These are phyloP conservation scores for Tolypocladium ophioglossoides DNA, from an alignment of 2,329 filamentous ascomycete species.

Conservation along the genomic window DNA sequence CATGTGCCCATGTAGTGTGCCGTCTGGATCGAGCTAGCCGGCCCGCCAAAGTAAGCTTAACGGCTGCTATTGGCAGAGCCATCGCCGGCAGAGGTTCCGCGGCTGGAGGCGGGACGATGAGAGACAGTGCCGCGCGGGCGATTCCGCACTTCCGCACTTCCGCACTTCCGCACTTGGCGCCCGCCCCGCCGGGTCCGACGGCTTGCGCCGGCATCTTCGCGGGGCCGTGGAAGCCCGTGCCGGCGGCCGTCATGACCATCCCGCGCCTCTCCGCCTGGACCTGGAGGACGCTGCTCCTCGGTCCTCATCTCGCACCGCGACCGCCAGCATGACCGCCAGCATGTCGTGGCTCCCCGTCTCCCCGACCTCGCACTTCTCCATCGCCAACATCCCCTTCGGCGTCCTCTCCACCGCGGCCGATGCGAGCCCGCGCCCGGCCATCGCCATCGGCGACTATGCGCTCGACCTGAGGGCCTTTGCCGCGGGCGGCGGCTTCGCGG, in stretches of 20 bases:
- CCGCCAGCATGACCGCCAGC: too few species aligned
- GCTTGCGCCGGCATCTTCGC: constrained; percentile 1
- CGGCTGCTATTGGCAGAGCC: too few species aligned
- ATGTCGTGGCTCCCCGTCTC: constrained; percentile 17
- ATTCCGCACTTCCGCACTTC: constrained; percentile 1
- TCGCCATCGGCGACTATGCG: constrained; percentile 63
- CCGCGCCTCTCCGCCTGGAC: too few species aligned
- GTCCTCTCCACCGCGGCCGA: constrained; percentile 58
- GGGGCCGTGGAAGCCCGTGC: neutral
- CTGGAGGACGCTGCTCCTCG: neutral
- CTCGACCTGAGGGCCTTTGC: constrained; percentile 59
- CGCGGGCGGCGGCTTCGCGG: constrained; percentile 26
- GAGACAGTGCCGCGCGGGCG: neutral
- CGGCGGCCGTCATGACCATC: too few species aligned
- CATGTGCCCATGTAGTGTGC: too few species aligned
- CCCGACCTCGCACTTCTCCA: constrained; percentile 43
- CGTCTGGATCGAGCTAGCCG: too few species aligned
- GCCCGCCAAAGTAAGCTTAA: too few species aligned
- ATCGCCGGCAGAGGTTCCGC: neutral
- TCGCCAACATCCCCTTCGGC: constrained; percentile 76
- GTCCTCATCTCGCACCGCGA: too few species aligned
- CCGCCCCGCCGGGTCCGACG: too few species aligned
- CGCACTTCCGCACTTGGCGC: neutral
- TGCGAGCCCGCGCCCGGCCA: constrained; percentile 48
- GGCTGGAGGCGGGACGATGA: neutral